Percentiles rank a stretch among this genome's conserved stretches.
phyloP scores from a whole-genome alignment of 352 stramenopile species.

The Phytopythium kandeliae region DNA sequence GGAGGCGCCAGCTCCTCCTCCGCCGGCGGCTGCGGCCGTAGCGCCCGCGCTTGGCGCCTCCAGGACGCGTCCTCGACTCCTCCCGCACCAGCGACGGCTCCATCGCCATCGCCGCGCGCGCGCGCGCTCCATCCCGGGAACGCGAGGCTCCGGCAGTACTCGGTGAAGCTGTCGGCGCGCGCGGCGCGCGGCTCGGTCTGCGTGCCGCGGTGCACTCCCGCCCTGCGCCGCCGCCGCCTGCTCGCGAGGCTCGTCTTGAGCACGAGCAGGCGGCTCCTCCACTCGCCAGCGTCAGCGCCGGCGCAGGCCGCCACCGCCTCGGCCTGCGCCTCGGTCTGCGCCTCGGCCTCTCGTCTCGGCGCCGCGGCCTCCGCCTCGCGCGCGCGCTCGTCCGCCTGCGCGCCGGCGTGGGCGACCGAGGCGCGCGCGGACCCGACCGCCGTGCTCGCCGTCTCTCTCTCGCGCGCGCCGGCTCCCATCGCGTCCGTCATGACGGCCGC shows the following conservation, averaged over 20 bases:
- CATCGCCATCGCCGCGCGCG: too few species aligned
- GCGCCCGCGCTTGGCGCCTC: background rate
- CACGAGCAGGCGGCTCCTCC: background rate
- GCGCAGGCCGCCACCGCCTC: too few species aligned
- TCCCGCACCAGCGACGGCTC: too few species aligned
- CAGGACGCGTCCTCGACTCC: too few species aligned
- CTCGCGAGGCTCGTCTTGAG: conserved; percentile 4
- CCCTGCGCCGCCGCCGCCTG: background rate
- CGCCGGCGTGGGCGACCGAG: background rate
- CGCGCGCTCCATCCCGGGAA: background rate
- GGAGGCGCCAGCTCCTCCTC: background rate
- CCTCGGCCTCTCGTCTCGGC: background rate
- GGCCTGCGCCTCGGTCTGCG: conserved; percentile 1
- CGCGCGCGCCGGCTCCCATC: background rate
- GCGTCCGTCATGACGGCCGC: background rate
- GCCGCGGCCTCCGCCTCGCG: background rate
- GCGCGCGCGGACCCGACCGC: background rate
- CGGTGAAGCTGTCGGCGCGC: conserved; percentile 4
- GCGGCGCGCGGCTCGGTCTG: background rate
- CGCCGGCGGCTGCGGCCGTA: background rate
- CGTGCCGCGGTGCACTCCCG: conserved; percentile 1
- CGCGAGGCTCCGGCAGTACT: conserved; percentile 6
- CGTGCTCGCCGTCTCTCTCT: background rate
- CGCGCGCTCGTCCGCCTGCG: background rate
- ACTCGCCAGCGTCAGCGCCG: too few species aligned